phyloP scores from a whole-genome alignment of 1,284 basidiomycete species.

The Meripilus lineatus region DNA sequence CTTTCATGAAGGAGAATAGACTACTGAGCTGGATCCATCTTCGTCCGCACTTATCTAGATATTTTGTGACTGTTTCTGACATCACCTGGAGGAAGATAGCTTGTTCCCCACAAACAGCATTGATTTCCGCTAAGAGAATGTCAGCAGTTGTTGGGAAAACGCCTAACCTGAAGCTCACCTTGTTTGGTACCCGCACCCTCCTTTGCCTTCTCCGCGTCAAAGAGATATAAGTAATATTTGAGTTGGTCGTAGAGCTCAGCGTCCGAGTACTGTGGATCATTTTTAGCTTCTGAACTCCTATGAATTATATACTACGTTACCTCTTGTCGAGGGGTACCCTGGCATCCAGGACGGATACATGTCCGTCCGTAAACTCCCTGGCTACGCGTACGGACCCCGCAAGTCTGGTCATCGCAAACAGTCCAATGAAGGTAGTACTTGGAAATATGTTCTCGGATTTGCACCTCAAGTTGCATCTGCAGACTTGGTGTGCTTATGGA shows the following conservation, averaged over 20 bases:
- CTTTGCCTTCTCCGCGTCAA: slow-evolving; percentile 66
- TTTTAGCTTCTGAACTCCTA: too few relatives aligned
- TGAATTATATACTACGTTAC: too few relatives aligned
- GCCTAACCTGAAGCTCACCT: slow-evolving; percentile 8
- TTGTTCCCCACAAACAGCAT: slow-evolving; percentile 47
- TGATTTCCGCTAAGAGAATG: slow-evolving; percentile 47
- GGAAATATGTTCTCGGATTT: slow-evolving; percentile 74
- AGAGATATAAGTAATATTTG: slow-evolving; percentile 74
- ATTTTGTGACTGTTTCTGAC: slow-evolving; percentile 60
- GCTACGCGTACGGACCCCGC: slow-evolving; percentile 80
- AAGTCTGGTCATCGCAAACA: slow-evolving; percentile 84
- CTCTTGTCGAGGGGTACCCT: slow-evolving; percentile 69
- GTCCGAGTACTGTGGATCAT: slow-evolving; percentile 68
- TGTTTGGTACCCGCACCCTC: slow-evolving; percentile 41
- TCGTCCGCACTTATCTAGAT: slow-evolving; percentile 79
- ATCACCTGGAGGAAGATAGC: slow-evolving; percentile 46
- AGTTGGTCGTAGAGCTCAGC: slow-evolving; percentile 83
- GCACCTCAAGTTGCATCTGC: slow-evolving; percentile 80
- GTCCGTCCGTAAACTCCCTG: slow-evolving; percentile 88
- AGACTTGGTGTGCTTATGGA: slow-evolving; percentile 57
- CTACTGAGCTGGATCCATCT: slow-evolving; percentile 79
- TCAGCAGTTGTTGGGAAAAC: not conserved
- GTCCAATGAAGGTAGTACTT: slow-evolving; percentile 90
- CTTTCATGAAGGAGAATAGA: slow-evolving; percentile 78
- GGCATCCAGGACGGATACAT: slow-evolving; percentile 70